Conservation (phyloP, 257 asterid species). For the Solanum habrochaites region DNA sequence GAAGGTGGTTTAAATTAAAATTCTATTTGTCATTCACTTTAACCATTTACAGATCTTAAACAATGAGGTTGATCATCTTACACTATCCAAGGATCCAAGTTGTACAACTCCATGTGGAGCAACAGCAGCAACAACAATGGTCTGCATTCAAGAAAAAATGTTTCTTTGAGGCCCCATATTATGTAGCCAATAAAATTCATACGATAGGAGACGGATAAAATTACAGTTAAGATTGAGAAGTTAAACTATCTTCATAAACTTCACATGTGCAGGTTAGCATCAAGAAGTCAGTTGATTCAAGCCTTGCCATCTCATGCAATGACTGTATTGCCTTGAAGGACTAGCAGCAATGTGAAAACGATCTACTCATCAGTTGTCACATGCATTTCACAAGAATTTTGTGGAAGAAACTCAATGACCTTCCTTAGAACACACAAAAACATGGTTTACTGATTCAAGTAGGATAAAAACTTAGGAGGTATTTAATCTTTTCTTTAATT, state of each 20-base stretch:
- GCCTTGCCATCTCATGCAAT: neutral
- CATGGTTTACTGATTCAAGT: neutral
- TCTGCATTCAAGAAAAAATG: slow-evolving; percentile 36
- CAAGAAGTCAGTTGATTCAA: neutral
- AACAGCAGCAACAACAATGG: slow-evolving; percentile 75
- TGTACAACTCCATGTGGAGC: slow-evolving; percentile 82
- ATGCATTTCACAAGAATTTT: neutral
- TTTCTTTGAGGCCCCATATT: neutral
- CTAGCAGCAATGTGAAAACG: neutral
- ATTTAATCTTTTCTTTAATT: neutral
- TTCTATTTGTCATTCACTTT: neutral
- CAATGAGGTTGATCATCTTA: slow-evolving; percentile 13
- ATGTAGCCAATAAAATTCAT: neutral
- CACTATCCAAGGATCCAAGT: slow-evolving; percentile 69
- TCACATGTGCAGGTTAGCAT: neutral
- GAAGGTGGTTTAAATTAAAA: neutral
- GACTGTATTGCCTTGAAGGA: neutral
- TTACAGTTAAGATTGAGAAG: neutral
- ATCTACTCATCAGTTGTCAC: neutral
- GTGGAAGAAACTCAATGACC: neutral
- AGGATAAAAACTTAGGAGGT: neutral
- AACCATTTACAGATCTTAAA: neutral
- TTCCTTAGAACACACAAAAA: neutral
- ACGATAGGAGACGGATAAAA: neutral
- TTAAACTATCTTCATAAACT: neutral